Evolutionary conservation across 208 protist species (phyloP), one percentile per base, ranked within the genome.

Genomic region (Angomonas desouzai): DNA sequence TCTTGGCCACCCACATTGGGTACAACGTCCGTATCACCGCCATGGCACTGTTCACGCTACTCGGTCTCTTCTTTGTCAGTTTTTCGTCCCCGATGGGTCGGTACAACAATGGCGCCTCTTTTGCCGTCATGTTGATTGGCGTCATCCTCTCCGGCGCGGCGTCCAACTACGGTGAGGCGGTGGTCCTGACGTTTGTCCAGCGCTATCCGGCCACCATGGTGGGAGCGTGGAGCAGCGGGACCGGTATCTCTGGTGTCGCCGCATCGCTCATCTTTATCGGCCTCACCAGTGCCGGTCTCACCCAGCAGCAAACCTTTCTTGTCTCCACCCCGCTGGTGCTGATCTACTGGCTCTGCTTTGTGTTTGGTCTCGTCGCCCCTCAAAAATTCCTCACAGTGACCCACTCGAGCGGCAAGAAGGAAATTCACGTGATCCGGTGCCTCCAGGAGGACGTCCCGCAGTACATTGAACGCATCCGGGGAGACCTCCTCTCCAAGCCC

Each of bases 221-320:
- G 32, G 86, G 86, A 36, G 86, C 85, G 32, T 97, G 91, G 89
- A 77, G 75, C 43, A 88, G 78, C 18, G 92, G 92, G 34, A 96
- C 92, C 9, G 92, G 92, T 48, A 79, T 92, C 28, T 92, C 92
- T 9, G 92, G 92, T 55, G 89, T 97, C 10, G 64, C 73, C 48
- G 72, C 87, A 0, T 77, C 89, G 30, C 61, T 92, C 0, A 64
- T 95, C 34, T 94, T 89, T 61, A 70, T 97, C n/a, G 75, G 60
- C 13, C 51, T 97, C 22, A 74, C 63, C 10, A 75, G 68, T 49
- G 79, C 77, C 2, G 76, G 77, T 0, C 36, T 96, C 29, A 73
- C 48, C 13, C 64, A 86, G 49, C 48, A 66, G 34, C 57, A 61
- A 2, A 87, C 84, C 16, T 96, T 96, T 38, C 75, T 92, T 23